Base-by-base conservation (phyloP, 2,329 filamentous ascomycete genomes). In the Grosmannia serpens region DNA sequence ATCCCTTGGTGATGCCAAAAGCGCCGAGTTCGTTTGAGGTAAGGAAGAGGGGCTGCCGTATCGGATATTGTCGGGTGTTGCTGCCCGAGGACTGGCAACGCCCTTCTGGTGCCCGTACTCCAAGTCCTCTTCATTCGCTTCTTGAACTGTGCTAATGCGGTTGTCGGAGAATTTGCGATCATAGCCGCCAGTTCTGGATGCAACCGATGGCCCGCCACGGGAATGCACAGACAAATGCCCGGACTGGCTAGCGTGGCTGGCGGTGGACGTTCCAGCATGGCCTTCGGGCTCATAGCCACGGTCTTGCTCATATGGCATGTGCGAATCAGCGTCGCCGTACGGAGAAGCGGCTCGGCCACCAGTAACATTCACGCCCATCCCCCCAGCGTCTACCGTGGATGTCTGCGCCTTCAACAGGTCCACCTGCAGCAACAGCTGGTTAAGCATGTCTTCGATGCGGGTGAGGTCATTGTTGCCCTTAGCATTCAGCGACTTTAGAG, bases 401-500 rank as follows among this genome's bases (percentile, higher is more conserved):
- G 75, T 77, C 4, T 83, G 80, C 10, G 76, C 80, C 67, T 91
- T 89, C 60, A 94, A 77, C 53, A 83, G 88, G 69, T 97, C 92
- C 8, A 99, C 91, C 69, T 99, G 94, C 55, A 85, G 88, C 24
- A 99, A 82, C 26, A 99, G 81, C 68, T 96, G 91, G 70, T 94
- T 88, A 38, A 99, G 81, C 87, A 94, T 92, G 61, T 89, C 87
- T 70, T 94, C 89, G 62, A 96, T 96, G 65, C 90, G 88, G 63
- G 85, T 83, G 56, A 96, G 81, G 65, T 99, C 94, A 66, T 88
- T 92, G 9, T 87, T 85, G 56, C 90, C 92, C 75, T 94, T 95
- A 68, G 87, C 82, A 65, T 90, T 90, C 55, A 99, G 77, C 3
- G 91, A 91, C 69, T 95, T 92, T 55, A 99, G 77, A n/a, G 94